These are phyloP conservation scores for Adansonia rubrostipa DNA, from an alignment of 441 rosid species.

Conservation along the genomic window DNA sequence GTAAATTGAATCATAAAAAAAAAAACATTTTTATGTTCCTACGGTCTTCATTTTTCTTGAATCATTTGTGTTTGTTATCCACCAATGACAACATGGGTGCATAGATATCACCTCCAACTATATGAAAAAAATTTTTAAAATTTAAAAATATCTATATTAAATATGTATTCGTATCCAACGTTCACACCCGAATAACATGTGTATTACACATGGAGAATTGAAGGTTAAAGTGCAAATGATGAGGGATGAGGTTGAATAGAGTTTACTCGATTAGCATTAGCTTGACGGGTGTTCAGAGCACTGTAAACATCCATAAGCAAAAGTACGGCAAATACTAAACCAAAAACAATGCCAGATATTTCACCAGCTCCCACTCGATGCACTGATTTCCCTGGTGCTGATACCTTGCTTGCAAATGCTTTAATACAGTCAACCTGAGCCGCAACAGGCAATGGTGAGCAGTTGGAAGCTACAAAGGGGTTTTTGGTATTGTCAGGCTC, in stretches of 20 bases:
- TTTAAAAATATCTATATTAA: too few species aligned
- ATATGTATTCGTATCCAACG: too few species aligned
- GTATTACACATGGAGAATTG: too few species aligned
- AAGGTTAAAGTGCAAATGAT: neutral
- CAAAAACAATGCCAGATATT: constrained; percentile 56
- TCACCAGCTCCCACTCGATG: constrained; percentile 49
- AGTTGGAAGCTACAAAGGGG: constrained; percentile 47
- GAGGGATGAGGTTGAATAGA: constrained; percentile 43
- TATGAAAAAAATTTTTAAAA: too few species aligned
- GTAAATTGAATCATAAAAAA: neutral
- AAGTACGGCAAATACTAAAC: constrained; percentile 48
- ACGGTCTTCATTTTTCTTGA: too few species aligned
- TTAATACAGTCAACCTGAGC: constrained; percentile 52
- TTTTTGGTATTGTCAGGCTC: constrained; percentile 27
- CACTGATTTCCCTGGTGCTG: constrained; percentile 33
- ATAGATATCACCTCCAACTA: too few species aligned
- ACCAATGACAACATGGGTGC: neutral
- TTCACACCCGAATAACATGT: too few species aligned
- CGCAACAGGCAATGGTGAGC: constrained; percentile 77
- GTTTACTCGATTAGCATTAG: constrained; percentile 40
- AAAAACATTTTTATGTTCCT: neutral
- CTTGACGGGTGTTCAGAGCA: constrained; percentile 39
- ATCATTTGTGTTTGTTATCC: too few species aligned
- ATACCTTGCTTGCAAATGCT: constrained; percentile 43
- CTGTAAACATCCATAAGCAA: constrained; percentile 47